A percentile compares a stretch with the other conserved stretches of the same genome.
Conservation (phyloP, 1,284 basidiomycete species). For the Cystobasidiaceae sp. region DNA sequence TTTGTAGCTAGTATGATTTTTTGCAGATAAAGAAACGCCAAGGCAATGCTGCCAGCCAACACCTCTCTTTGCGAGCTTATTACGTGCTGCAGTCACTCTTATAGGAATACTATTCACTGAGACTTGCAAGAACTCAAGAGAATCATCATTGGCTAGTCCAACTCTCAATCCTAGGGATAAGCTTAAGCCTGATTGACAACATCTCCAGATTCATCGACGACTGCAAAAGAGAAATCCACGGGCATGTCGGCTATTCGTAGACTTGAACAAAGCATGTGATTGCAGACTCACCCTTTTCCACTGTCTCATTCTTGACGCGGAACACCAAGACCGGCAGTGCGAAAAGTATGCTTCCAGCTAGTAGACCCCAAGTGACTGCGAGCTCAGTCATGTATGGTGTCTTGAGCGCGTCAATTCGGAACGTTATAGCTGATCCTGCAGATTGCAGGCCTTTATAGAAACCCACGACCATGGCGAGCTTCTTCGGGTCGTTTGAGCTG, state of each 20-base stretch:
- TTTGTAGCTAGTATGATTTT: no score
- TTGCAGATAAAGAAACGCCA: no score
- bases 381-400: conserved; percentile 32
- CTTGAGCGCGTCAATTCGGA: conserved; percentile 34
- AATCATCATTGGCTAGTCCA: no score
- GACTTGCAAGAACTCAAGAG: no score
- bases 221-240: neutral
- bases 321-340: conserved; percentile 33
- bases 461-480: conserved; percentile 57
- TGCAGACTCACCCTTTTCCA: conserved; percentile 6
- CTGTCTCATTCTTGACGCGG: conserved; percentile 31
- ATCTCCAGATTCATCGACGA: neutral
- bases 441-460: conserved; percentile 49
- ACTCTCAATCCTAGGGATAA: no score
- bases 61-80: no score
- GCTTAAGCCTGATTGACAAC: no score
- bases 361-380: conserved; percentile 37
- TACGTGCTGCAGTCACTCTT: no score
- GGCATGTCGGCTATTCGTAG: no score
- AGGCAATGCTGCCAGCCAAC: no score
- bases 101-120: no score
- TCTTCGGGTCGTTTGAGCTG: conserved; percentile 54
- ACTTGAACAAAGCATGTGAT: neutral
- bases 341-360: conserved; percentile 32
- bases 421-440: conserved; percentile 38